Conservation (phyloP, 352 stramenopile species). For the Pythium angustatum region DNA sequence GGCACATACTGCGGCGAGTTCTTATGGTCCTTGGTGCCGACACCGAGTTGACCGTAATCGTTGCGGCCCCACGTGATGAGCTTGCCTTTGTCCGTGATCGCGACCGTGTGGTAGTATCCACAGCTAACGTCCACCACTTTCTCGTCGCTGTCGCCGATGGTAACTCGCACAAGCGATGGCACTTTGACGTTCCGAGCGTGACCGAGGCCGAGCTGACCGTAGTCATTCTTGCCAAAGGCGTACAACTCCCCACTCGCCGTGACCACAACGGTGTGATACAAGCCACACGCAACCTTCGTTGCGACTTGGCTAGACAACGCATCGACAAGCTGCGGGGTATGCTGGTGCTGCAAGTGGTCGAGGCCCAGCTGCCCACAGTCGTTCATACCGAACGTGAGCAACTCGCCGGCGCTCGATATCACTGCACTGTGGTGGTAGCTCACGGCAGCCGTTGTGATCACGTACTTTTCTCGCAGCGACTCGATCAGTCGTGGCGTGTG, state of each 20-base stretch:
- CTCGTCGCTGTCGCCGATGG: constrained; percentile 65
- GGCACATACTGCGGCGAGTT: constrained; percentile 78
- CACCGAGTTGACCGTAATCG: constrained; percentile 86
- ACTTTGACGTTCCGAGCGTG: constrained; percentile 80
- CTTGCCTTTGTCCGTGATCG: constrained; percentile 80
- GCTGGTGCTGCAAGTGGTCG: constrained; percentile 83
- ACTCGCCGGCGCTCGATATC: constrained; percentile 68
- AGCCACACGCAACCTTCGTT: constrained; percentile 67
- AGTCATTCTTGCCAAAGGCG: constrained; percentile 87
- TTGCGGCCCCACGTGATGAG: constrained; percentile 85
- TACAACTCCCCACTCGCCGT: constrained; percentile 78
- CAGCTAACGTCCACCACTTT: constrained; percentile 79
- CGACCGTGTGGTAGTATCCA: constrained; percentile 85
- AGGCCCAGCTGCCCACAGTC: constrained; percentile 84
- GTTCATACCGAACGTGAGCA: constrained; percentile 89
- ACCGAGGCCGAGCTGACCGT: constrained; percentile 80
- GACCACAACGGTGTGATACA: constrained; percentile 78
- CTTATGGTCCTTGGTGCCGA: constrained; percentile 89
- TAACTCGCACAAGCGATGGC: constrained; percentile 65
- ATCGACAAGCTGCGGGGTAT: constrained; percentile 80
- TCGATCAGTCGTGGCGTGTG: constrained; percentile 84
- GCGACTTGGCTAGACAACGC: constrained; percentile 70
- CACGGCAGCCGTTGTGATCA: constrained; percentile 69
- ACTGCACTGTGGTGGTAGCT: constrained; percentile 89
- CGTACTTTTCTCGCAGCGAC: constrained; percentile 80